Base-by-base conservation (phyloP, 2,329 filamentous ascomycete species). In the Ascochyta pisi region DNA sequence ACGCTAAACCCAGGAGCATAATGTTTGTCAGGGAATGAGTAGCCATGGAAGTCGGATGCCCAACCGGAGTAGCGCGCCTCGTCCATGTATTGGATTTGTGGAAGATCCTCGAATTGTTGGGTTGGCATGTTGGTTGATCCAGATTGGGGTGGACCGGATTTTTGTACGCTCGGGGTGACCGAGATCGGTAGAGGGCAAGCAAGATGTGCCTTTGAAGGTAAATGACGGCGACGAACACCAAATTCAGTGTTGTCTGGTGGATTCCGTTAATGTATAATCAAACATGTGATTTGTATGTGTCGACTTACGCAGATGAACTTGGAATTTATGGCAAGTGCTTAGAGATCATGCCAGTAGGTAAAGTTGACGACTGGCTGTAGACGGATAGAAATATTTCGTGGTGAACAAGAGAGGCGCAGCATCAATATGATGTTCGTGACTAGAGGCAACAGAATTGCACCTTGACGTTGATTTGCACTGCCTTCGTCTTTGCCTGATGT, bases 41-140 rank as follows among this genome's bases (percentile, higher is more conserved):
- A 52, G 34, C 15, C 26, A 42, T 48, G 19, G 13, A 6, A 39
- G 16, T 48, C 15, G 10, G 47, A 29, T 33, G 47, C 44, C 64
- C 65, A 66, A 23, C 29, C 10, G 13, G 34, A 31, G 34, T 48
- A 64, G 33, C 53, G 58, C 38, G 58, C n/a, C 5, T 69, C 67
- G 27, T 71, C 68, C 53, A 62, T 57, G 22, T 56, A 53, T 8
- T 65, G 57, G 26, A 76, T 73, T 43, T 71, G 69, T 16, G 68
- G 68, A 16, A 75, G 50, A 56, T 74, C 70, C 50, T 58, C 38
- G 50, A 67, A 74, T 33, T 74, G 72, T 47, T 64, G 55, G 33
- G 54, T 49, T 9, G 54, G 37, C 65, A 67, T 67, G 15, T 49
- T 50, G 39, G n/a, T 16, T 46, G 41, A 31, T 47, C 19, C 33